These are phyloP conservation scores for Populus nigra DNA, from an alignment of 345 rosid genomes.

Conservation along the genomic window DNA sequence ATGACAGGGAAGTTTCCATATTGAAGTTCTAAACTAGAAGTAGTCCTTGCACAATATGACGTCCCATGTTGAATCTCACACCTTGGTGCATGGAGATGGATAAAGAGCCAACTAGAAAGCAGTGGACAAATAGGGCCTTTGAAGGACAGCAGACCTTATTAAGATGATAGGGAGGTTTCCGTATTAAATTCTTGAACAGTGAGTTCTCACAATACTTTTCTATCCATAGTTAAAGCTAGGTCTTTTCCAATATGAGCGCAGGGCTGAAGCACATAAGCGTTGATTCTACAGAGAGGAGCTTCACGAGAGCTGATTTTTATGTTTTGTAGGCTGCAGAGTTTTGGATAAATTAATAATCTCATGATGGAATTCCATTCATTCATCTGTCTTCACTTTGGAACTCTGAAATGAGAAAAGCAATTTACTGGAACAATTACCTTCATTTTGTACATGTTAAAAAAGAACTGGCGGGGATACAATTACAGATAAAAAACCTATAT, in stretches of 20 bases:
- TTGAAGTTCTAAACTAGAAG: constrained; percentile 27
- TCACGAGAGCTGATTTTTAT: constrained; percentile 4
- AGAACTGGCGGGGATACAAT: neutral
- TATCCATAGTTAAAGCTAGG: constrained; percentile 1
- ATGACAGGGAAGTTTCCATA: constrained; percentile 80
- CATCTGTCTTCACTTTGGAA: neutral
- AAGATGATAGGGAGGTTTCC: constrained; percentile 74
- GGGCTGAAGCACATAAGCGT: constrained; percentile 16
- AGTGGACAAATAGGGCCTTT: constrained; percentile 58
- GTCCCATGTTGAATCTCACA: constrained; percentile 75
- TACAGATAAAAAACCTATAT: neutral
- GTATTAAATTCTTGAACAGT: constrained; percentile 24
- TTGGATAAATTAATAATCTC: neutral
- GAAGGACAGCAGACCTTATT: constrained; percentile 74
- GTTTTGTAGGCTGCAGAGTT: neutral
- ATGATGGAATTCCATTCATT: constrained; percentile 17
- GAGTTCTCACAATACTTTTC: constrained; percentile 2
- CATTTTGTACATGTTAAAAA: neutral
- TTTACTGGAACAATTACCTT: neutral
- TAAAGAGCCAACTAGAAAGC: constrained; percentile 73
- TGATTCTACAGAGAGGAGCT: neutral
- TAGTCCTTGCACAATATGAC: neutral
- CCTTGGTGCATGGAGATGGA: constrained; percentile 83
- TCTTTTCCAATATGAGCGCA: neutral
- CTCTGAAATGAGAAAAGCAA: neutral